Evolutionary conservation across 176 grass and related monocot species (phyloP).

Genomic region (Eleusine indica): DNA sequence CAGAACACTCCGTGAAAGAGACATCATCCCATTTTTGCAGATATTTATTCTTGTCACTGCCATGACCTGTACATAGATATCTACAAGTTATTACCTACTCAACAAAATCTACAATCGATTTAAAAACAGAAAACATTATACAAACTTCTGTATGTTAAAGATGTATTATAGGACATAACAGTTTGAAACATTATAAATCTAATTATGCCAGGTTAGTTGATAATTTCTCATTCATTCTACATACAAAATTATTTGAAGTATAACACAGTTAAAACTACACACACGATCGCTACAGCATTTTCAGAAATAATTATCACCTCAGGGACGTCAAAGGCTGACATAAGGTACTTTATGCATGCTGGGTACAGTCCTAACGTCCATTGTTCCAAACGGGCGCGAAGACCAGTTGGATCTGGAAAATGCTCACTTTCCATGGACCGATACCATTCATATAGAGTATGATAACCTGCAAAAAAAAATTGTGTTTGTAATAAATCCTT

Average conservation of each 20-base stretch:
- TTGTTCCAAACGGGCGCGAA: slow-evolving; percentile 83
- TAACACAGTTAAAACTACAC: background rate
- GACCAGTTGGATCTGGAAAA: slow-evolving; percentile 92
- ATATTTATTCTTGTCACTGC: slow-evolving; percentile 78
- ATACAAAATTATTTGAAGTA: background rate
- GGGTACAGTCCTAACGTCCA: slow-evolving; percentile 96
- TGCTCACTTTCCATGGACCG: slow-evolving; percentile 96
- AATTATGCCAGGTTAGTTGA: background rate
- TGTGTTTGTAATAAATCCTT: background rate
- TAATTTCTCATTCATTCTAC: background rate
- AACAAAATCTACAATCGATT: slow-evolving; percentile 22
- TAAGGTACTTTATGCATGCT: slow-evolving; percentile 98
- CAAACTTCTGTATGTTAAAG: background rate
- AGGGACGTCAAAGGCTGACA: slow-evolving; percentile 94
- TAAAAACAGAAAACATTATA: background rate
- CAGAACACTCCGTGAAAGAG: slow-evolving; percentile 61
- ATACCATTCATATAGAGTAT: slow-evolving; percentile 92
- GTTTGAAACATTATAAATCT: slow-evolving; percentile 19
- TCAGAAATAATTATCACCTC: slow-evolving; percentile 56
- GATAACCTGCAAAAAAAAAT: slow-evolving; percentile 59
- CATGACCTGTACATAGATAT: slow-evolving; percentile 54
- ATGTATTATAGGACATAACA: background rate
- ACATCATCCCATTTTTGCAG: slow-evolving; percentile 69
- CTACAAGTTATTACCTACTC: background rate
- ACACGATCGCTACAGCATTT: background rate